These are phyloP conservation scores for Halenospora varia DNA, from an alignment of 495 filamentous ascomycete species.

Conservation along the genomic window DNA sequence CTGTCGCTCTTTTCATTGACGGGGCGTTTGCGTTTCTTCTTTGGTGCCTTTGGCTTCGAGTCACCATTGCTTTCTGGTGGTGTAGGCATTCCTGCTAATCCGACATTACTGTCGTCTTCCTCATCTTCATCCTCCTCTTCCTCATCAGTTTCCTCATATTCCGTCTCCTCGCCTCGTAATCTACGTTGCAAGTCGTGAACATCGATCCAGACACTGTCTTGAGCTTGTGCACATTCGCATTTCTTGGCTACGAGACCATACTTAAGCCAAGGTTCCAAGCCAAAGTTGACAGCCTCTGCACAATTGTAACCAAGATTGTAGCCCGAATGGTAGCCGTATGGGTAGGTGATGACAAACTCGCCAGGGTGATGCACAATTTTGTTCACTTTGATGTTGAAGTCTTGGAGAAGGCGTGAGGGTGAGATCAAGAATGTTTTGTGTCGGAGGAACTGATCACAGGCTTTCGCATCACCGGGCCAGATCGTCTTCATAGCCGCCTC, in stretches of 20 bases:
- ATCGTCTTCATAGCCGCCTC: constrained; percentile 94
- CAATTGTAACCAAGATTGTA: constrained; percentile 99
- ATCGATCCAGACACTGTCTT: constrained; percentile 98
- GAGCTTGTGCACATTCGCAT: constrained; percentile 79
- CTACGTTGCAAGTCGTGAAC: constrained; percentile 93
- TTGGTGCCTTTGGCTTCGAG: constrained; percentile 29
- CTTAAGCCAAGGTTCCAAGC: constrained; percentile 86
- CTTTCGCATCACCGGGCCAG: constrained; percentile 95
- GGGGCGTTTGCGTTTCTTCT: constrained; percentile 43
- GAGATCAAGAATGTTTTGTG: constrained; percentile 99
- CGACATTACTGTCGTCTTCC: constrained; percentile 52
- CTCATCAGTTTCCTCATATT: constrained; percentile 79
- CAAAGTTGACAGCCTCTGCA: constrained; percentile 98
- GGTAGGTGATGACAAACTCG: constrained; percentile 98
- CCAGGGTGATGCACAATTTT: constrained; percentile 92
- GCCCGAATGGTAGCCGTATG: constrained; percentile 97
- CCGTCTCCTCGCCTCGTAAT: constrained; percentile 85
- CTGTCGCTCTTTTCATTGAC: constrained; percentile 36
- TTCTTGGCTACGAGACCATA: constrained; percentile 97
- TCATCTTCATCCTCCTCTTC: constrained; percentile 69
- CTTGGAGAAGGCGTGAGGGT: constrained; percentile 74
- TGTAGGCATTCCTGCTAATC: constrained; percentile 69
- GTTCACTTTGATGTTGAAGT: constrained; percentile 93
- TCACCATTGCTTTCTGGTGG: constrained; percentile 60
- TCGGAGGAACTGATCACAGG: constrained; percentile 91